phyloP scores from a whole-genome alignment of 768 basidiomycete species.

The Boletus subparvulus region DNA sequence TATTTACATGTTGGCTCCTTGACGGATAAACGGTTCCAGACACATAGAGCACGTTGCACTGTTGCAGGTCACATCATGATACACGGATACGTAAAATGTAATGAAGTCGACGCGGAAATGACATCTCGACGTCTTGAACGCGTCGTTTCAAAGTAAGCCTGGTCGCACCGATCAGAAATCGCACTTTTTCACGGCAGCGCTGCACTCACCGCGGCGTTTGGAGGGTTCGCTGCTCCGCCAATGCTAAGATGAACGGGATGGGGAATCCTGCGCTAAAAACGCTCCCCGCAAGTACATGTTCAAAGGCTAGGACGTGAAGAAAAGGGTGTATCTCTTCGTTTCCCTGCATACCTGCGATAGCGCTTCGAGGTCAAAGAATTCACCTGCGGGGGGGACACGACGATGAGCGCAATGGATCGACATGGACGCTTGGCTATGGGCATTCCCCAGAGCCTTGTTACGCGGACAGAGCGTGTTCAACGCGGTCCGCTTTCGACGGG shows the following conservation, averaged over 20 bases:
- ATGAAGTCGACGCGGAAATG: not conserved
- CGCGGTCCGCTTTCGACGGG: not conserved
- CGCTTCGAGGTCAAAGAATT: constrained; percentile 70
- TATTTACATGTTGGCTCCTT: constrained; percentile 4
- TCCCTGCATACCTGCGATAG: constrained; percentile 56
- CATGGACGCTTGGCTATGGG: constrained; percentile 51
- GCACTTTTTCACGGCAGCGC: not conserved
- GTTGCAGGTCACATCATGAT: no score
- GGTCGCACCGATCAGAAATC: not conserved
- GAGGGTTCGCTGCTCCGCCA: constrained; percentile 67
- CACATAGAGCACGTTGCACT: no score
- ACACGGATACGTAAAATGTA: no score
- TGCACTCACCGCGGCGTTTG: constrained; percentile 64
- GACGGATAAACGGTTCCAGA: not conserved
- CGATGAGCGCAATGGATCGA: not conserved
- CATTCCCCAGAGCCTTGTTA: constrained; percentile 63
- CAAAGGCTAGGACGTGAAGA: constrained; percentile 75
- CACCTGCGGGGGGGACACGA: constrained; percentile 40
- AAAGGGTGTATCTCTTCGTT: constrained; percentile 66
- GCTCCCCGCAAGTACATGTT: constrained; percentile 50
- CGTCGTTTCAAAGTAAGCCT: constrained; percentile 25
- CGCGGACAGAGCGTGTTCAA: not conserved
- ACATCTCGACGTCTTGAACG: not conserved
- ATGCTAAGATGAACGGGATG: constrained; percentile 34
- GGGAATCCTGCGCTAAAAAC: not conserved